phyloP scores from a whole-genome alignment of 2,329 filamentous ascomycete genomes.

The Teratosphaeria destructans region DNA sequence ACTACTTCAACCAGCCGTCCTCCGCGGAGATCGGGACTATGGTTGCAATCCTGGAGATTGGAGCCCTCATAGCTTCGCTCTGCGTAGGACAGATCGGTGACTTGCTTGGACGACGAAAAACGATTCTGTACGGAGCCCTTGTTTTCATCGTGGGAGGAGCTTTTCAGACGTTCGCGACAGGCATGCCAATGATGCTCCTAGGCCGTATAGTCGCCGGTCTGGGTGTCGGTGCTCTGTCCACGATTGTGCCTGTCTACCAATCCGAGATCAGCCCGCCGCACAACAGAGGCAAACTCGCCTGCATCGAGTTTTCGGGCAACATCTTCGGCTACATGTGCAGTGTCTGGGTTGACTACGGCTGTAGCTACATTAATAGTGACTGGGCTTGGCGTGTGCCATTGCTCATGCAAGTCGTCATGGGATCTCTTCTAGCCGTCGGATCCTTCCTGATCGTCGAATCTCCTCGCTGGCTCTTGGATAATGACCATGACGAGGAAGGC shows the following conservation, averaged over 20 bases:
- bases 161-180: constrained; percentile 68
- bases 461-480: constrained; percentile 93
- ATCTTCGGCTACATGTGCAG: constrained; percentile 92
- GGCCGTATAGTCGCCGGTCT: constrained; percentile 42
- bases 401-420: constrained; percentile 91
- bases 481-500: constrained; percentile 95
- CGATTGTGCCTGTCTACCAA: constrained; percentile 45
- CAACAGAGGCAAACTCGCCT: constrained; percentile 88
- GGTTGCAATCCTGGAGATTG: constrained; percentile 92
- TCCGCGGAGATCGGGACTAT: constrained; percentile 86
- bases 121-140: constrained; percentile 86
- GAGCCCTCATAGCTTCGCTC: constrained; percentile 82
- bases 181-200: constrained; percentile 75
- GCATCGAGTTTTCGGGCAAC: constrained; percentile 96
- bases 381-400: constrained; percentile 86
- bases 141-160: constrained; percentile 79
- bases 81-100: constrained; percentile 82
- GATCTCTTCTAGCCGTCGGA: constrained; percentile 69
- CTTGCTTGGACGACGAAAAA: constrained; percentile 76
- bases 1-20: constrained; percentile 85
- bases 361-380: constrained; percentile 75
- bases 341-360: constrained; percentile 98
- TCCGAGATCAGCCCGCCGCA: constrained; percentile 71
- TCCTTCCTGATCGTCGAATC: constrained; percentile 94
- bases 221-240: constrained; percentile 40